Evolutionary conservation across 169 alveolate genomes (phyloP), one percentile per base, ranked within the genome.

Genomic region (Plasmodium berghei): DNA sequence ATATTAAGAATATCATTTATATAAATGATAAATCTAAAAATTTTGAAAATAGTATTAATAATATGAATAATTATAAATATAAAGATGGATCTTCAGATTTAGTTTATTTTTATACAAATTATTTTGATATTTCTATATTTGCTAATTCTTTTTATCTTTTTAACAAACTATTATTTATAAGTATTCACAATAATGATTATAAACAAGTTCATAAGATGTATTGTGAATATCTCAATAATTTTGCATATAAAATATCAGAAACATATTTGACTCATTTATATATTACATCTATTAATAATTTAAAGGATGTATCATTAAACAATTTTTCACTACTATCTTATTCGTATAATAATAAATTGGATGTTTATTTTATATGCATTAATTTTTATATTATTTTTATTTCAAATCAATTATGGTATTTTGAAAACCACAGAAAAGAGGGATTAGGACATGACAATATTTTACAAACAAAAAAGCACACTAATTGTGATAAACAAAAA

Each of bases 81-180:
- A 12, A 46, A 28, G 26, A 20, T 22, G 24, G 6, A 5, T 54
- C 34, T 5, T 74, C 56, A 10, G 12, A 45, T 61, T 14, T 77
- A 12, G 46, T 63, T n/a, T 9, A 22, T 1, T 77, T 77, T 69
- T 58, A 63, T 55, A 2, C 66, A 5, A 42, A 14, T 0, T 77
- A 77, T 45, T 22, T 77, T 46, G 75, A 77, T 56, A 22, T 64
- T 2, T 77, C 89, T 0, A 5, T 48, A 22, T 8, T 77, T 48
- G n/a, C 34, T 0, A 18, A 34, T 0, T 8, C 20, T 0, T 63
- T 64, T 10, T 77, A 48, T 24, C 3, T 28, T 10, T 77, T 63
- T 24, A 63, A 56, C 12, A 77, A 77, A n/a, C 54, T 16, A 0
- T 2, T 77, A 42, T 77, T 26, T 56, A 63, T 63, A 10, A 34